These are phyloP conservation scores for Paramecium octaurelia DNA, from an alignment of 73 alveolate species.

Conservation along the genomic window DNA sequence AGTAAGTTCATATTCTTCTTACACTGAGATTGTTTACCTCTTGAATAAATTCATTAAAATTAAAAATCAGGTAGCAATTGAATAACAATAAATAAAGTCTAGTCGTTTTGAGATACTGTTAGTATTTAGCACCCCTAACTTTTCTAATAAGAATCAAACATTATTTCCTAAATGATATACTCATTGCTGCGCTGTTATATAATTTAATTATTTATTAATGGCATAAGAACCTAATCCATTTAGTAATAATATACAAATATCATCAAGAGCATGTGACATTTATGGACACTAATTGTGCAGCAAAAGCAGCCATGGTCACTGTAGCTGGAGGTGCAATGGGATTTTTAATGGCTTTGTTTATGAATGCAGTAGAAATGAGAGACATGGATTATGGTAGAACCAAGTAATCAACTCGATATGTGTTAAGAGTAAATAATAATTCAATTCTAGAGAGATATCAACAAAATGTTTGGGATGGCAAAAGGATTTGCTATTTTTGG, in stretches of 20 bases:
- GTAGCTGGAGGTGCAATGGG: slow-evolving; percentile 67
- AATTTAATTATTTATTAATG: background rate
- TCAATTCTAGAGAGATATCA: slow-evolving; percentile 2
- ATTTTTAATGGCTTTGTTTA: slow-evolving; percentile 54
- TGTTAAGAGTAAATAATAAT: background rate
- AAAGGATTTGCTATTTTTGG: slow-evolving; percentile 55
- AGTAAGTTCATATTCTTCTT: too few species aligned
- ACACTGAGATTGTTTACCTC: too few species aligned
- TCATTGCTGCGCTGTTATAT: background rate
- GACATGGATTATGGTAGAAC: slow-evolving; percentile 58
- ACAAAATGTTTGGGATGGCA: slow-evolving; percentile 38
- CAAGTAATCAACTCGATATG: slow-evolving; percentile 18
- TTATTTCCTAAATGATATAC: background rate
- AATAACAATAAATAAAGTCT: too few species aligned
- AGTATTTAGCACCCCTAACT: background rate
- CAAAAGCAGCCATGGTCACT: slow-evolving; percentile 56
- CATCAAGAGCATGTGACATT: slow-evolving; percentile 1
- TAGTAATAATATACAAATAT: background rate
- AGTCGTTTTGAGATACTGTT: too few species aligned
- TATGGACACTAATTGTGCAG: slow-evolving; percentile 46
- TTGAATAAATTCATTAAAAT: too few species aligned
- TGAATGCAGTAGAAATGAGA: slow-evolving; percentile 69
- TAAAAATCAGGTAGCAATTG: too few species aligned
- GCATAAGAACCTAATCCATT: slow-evolving; percentile 41
- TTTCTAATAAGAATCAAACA: too few species aligned